Base-by-base conservation (phyloP, 495 filamentous ascomycete species). In the Aspergillus affinis region DNA sequence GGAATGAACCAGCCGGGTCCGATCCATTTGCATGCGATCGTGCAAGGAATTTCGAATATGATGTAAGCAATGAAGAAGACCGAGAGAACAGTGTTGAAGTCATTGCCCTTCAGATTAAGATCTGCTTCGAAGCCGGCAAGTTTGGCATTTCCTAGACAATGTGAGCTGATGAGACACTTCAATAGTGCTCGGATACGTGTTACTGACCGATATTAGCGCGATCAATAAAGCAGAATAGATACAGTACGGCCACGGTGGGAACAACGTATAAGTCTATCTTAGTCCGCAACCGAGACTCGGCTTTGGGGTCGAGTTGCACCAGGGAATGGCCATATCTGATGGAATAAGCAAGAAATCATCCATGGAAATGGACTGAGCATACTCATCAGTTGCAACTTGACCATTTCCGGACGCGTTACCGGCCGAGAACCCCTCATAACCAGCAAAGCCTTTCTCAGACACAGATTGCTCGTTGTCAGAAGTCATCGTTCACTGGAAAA, bases 11-110 rank as follows among this genome's bases (percentile, higher is more conserved):
- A 81, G 6, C 80, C 77, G 5, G 76, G 75, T 0, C 79, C 79
- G 29, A 81, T 68, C 72, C 71, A 77, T 60, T 81, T 83, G 63
- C 80, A 82, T 29, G 67, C 68, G 46, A 83, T 74, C 67, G 91
- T 94, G 36, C 88, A 89, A 0, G 91, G 91, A 48, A 91, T 83
- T 69, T 94, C 91, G 61, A 93, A 92, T 48, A 91, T 59, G 60
- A 93, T 89, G 55, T 88, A 90, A 13, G 87, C 81, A 51, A 90
- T 75, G 67, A 85, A 90, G 75, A 90, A 91, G 54, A 90, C 79
- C 9, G 77, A 79, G 18, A 90, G 70, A 10, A 88, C 82, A n/a
- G 78, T 78, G 64, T 90, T 89, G 68, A 90, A 89, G 58, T 88
- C 81, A 49, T 86, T 78, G 36, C 71, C 65, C 17, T 70, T 72